phyloP scores from a whole-genome alignment of 176 grass and related monocot genomes.

The Rhipidocladum racemiflorum region DNA sequence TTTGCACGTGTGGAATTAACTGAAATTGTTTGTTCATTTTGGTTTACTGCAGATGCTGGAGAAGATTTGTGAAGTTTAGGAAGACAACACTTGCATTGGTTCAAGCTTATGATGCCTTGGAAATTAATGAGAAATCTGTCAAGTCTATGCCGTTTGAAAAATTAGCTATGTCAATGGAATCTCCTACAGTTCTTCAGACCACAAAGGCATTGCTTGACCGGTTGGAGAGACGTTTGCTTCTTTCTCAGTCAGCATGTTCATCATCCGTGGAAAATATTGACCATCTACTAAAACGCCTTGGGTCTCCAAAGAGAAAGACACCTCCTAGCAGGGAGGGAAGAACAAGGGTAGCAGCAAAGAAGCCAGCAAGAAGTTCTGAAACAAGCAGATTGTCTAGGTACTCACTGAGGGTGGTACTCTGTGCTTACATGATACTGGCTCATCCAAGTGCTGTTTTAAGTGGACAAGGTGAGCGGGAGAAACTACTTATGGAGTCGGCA shows the following conservation, averaged over 20 bases:
- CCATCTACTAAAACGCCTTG: constrained; percentile 83
- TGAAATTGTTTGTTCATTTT: constrained; percentile 5
- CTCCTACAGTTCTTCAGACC: constrained; percentile 50
- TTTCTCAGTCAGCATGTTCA: constrained; percentile 40
- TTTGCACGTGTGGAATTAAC: background rate
- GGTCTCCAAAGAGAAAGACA: constrained; percentile 63
- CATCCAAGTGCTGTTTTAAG: constrained; percentile 96
- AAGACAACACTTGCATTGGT: constrained; percentile 60
- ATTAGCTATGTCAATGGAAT: constrained; percentile 73
- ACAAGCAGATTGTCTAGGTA: constrained; percentile 63
- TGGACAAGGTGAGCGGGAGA: constrained; percentile 75
- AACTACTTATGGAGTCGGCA: constrained; percentile 60
- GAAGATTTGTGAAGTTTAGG: constrained; percentile 76
- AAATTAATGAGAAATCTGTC: constrained; percentile 70
- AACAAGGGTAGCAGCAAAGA: constrained; percentile 39
- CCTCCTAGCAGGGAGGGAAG: constrained; percentile 39
- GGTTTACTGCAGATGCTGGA: constrained; percentile 68
- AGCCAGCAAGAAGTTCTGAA: constrained; percentile 33
- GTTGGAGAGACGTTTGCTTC: constrained; percentile 53
- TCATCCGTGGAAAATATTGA: constrained; percentile 70
- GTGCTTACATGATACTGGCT: constrained; percentile 96
- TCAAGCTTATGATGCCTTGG: constrained; percentile 67
- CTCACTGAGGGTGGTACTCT: constrained; percentile 76
- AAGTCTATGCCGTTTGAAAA: constrained; percentile 91
- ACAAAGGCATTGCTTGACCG: constrained; percentile 80